Base-by-base conservation (phyloP, 1,284 basidiomycete species). In the Fomes fomentarius region DNA sequence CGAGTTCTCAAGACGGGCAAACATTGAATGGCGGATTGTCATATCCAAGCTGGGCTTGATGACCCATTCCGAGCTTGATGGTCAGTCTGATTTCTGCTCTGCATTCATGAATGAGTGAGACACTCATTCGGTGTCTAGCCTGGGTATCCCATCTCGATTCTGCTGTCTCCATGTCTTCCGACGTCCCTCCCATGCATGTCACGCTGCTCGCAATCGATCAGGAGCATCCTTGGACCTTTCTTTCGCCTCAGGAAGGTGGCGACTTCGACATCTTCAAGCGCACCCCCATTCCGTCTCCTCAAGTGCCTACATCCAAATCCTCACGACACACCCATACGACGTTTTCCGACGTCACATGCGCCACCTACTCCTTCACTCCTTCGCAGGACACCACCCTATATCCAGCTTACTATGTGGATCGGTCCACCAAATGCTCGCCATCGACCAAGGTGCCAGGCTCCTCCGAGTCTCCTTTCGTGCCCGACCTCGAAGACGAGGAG, bases 11-110 rank as follows among this genome's bases (percentile, higher is more conserved):
- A 79, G 76, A 60, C 79, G 75, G 51, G 85, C 85, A 10, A 83
- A 84, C 65, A 74, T 92, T 14, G 90, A 93, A 65, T 94, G 92
- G 92, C 78, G 87, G 50, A 71, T 94, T 17, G 83, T 89, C 4
- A 73, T 94, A 55, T 74, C 85, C 15, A 87, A 84, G 63, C 67
- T 88, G 5, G 91, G 89, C 0, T 56, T 71, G 12, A 82, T 93
- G 73, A 67, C 69, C 0, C 69, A 75, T 38, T 64, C 65, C 6
- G 91, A 94, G 63, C 68, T 90, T n/a, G 75, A 84, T 62, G 86
- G 91, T 91, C 37, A 12, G 14, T 31, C 22, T 19, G 25, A 34
- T 41, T 56, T 49, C 50, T 33, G 49, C 44, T 46, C 35, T 56
- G n/a, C 42, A 30, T 25, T n/a, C 38, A 26, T 30, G 38, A 37